Base-by-base conservation (phyloP, 768 basidiomycete species). In the Leucocoprinus sp. region DNA sequence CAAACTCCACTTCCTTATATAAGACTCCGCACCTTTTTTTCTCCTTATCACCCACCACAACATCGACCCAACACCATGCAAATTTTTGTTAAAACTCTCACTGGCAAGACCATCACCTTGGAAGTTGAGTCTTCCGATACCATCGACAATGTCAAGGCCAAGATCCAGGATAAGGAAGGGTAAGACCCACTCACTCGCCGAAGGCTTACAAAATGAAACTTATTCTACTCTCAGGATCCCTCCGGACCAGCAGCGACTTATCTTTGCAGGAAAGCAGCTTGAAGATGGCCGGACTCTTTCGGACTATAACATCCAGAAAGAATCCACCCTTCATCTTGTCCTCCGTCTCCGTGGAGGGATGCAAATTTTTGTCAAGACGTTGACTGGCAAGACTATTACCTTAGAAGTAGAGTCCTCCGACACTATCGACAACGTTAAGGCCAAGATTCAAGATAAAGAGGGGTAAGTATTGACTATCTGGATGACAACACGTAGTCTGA, bases 231-330 rank as follows among this genome's bases (percentile, higher is more conserved):
- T 1, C 42, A 71, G 80, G 9, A 87, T 87, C 48, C 84, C 84
- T 17, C 92, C 90, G 18, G 88, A 92, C 66, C 91, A 91, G 56
- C 90, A 93, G 60, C 90, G 93, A 51, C 68, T 95, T n/a, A 95
- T 95, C 71, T 95, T 93, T 52, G 92, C 92, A 37, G 92, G 92
- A 50, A 93, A 95, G 68, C 92, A 93, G 63, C 78, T 96, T 21
- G 92, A 95, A 63, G 93, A 96, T 57, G 93, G 93, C 3, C 82
- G 92, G 39, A 95, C 87, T 3, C 72, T 91, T 0, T 86, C 84
- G 6, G 87, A 88, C 54, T 90, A 91, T 61, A 90, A 92, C 62
- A 93, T 95, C 55, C 92, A 95, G 76, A 93, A 93, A 70, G 91
- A 95, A 68, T 88, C 84, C 0, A 93, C 91, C 29, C 83, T 95